Conservation (phyloP, 106 monocot species). For the Narthecium ossifragum region DNA sequence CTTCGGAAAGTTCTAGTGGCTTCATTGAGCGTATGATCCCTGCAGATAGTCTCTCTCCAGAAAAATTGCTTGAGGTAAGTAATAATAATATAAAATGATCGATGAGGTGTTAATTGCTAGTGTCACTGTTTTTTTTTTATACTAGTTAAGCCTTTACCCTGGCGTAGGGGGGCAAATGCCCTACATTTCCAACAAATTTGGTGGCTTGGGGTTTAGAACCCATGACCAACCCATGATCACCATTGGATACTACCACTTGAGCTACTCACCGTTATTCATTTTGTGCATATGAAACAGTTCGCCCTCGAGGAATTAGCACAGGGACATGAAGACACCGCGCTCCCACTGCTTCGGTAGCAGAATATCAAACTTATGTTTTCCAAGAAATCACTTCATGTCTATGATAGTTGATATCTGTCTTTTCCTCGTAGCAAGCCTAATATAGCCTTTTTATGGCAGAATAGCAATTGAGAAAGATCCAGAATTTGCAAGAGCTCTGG, state of each 20-base stretch:
- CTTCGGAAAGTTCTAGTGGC: conserved; percentile 3
- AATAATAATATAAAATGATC: conserved; percentile 7
- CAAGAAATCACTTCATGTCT: neutral
- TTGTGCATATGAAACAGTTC: conserved; percentile 26
- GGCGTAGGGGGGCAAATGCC: no score
- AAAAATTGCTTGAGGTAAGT: conserved; percentile 73
- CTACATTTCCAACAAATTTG: no score
- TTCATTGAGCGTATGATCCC: conserved; percentile 16
- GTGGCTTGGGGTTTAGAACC: no score
- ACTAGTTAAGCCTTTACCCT: no score
- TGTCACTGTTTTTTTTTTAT: neutral
- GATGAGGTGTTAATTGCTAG: no score
- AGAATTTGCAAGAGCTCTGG: conserved; percentile 51
- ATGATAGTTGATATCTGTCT: neutral
- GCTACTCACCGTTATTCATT: neutral
- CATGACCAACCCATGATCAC: neutral
- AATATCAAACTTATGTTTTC: neutral
- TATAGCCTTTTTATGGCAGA: conserved; percentile 23
- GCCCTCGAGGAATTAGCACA: conserved; percentile 48
- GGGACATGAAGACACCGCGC: conserved; percentile 50
- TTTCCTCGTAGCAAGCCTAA: neutral
- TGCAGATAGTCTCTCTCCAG: conserved; percentile 37
- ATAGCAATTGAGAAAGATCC: conserved; percentile 70
- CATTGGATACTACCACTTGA: neutral
- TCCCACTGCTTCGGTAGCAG: conserved; percentile 50